Conservation (phyloP, 768 basidiomycete species). For the Tulasnella sp. region DNA sequence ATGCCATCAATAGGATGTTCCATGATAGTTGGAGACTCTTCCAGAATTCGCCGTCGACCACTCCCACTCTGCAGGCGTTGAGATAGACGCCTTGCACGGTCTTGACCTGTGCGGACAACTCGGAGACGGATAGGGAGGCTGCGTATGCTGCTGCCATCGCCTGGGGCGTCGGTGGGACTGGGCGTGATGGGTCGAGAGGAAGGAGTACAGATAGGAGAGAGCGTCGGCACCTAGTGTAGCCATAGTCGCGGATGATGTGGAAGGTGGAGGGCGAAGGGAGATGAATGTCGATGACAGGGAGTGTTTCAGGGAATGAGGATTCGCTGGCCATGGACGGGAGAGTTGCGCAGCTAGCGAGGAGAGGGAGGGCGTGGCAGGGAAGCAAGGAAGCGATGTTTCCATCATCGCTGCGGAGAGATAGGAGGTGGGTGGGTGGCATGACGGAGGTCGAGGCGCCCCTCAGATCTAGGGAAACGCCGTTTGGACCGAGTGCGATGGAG, state of each 20-base stretch:
- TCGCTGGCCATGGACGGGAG: background rate
- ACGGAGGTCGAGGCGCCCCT: background rate
- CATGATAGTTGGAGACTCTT: conserved; percentile 1
- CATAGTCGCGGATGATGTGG: conserved; percentile 3
- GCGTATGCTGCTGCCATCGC: background rate
- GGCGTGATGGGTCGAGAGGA: background rate
- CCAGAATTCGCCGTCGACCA: conserved; percentile 6
- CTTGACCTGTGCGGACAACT: background rate
- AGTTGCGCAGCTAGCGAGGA: background rate
- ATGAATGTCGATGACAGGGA: conserved; percentile 1
- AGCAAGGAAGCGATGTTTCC: background rate
- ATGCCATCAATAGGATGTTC: conserved; percentile 5
- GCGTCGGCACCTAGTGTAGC: conserved; percentile 1
- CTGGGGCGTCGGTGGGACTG: background rate
- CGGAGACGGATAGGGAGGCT: background rate
- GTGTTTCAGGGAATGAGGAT: background rate
- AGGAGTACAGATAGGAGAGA: conserved; percentile 2
- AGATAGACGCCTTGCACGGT: background rate
- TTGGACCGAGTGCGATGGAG: background rate
- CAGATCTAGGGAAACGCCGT: background rate
- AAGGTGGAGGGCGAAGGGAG: conserved; percentile 1
- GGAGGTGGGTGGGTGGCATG: background rate
- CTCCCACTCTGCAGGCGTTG: conserved; percentile 3
- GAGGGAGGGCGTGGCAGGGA: conserved; percentile 4
- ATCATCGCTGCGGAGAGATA: background rate